Percentiles rank a stretch among this genome's conserved stretches.
Conservation (phyloP, 2,329 filamentous ascomycete species). For the Fusarium verticillioides region DNA sequence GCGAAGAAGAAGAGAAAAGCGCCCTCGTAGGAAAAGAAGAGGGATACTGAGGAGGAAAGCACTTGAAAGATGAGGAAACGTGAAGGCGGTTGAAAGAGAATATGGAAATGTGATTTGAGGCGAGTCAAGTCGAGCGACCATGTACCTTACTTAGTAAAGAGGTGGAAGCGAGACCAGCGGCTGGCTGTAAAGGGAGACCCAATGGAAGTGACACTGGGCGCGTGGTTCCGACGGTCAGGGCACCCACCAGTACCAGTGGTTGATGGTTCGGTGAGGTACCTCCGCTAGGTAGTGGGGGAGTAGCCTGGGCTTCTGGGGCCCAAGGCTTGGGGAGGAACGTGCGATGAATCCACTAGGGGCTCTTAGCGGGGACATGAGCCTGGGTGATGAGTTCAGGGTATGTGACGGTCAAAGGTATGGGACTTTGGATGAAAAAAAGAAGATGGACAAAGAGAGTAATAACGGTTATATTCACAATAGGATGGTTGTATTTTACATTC, state of each 20-base stretch:
- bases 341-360: constrained; percentile 23
- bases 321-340: constrained; percentile 16
- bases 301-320: neutral
- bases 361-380: constrained; percentile 21
- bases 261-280: constrained; percentile 16
- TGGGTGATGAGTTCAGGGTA: constrained; percentile 22
- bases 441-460: neutral
- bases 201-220: constrained; percentile 33
- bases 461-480: neutral
- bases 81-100: constrained; percentile 22
- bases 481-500: neutral
- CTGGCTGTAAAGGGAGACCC: constrained; percentile 11
- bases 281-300: constrained; percentile 17
- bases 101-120: constrained; percentile 16
- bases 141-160: constrained; percentile 1
- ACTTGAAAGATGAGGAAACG: constrained; percentile 23
- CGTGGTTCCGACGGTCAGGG: constrained; percentile 30
- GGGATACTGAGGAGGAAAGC: neutral
- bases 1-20: neutral
- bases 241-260: neutral
- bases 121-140: neutral
- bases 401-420: constrained; percentile 19
- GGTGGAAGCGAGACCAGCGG: constrained; percentile 6
- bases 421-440: neutral
- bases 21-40: neutral